Evolutionary conservation across 176 grass and related monocot genomes (phyloP), one percentile per base, ranked within the genome.

Genomic region (Pharus latifolius): DNA sequence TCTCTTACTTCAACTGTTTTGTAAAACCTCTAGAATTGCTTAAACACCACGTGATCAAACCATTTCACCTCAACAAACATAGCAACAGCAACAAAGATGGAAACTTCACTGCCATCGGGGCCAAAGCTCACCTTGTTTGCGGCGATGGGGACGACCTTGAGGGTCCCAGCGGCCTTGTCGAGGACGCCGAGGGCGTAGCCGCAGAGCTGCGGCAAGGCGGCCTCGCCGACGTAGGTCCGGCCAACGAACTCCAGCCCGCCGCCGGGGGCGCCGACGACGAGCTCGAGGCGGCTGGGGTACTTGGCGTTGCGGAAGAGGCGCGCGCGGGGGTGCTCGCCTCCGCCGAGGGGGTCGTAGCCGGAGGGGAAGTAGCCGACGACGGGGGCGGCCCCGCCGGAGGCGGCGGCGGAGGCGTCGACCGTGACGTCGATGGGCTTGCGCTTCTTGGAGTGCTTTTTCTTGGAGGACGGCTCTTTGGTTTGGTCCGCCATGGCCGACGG

Each of bases 301-400:
- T 65, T 83, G 40, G 47, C 33, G 41, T 88, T 67, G 38, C 84
- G 69, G 56, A 83, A 91, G 15, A 91, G 37, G 31, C 67, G 60
- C 54, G 81, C 17, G n/a, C 18, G 18, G 15, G 78, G 54, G 3
- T 46, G 23, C 11, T 43, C 48, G 31, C 37, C 12, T 26, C 61
- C 29, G 8, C 57, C 27, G 44, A 68, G 16, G 35, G 87, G 84
- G 23, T 99, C 80, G 79, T 80, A 94, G 32, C 95, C 95, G 24
- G 90, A 78, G 50, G 95, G 87, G 51, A 94, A 94, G 78, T 99
- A 99, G 41, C 81, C 94, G 15, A 91, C 84, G 51, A 91, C 56
- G 26, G 89, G 86, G 57, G 85, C 74, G 9, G 46, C 24, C 43
- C 49, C 60, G 27, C 84, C 72, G 33, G 69, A 45, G 49, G 69